Evolutionary conservation across 176 grass and related monocot species (phyloP), one percentile per base, ranked within the genome.

Genomic region (Triticum aestivum): DNA sequence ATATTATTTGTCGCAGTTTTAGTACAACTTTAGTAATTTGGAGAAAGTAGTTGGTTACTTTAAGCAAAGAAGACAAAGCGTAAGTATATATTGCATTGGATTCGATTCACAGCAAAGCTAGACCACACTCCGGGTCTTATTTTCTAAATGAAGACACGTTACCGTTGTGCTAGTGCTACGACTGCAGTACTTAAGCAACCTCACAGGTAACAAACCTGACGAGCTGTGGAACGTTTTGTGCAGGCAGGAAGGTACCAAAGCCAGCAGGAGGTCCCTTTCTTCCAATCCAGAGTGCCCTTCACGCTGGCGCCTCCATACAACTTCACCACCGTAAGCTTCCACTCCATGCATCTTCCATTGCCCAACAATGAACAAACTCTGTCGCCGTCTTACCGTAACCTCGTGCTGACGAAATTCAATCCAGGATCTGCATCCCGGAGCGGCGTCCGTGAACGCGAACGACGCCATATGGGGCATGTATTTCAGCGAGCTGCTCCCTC

Each of bases 221-320:
- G 6, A 75, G 7, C 21, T 76, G 56, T 44, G 74, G 20, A 30
- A 61, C 44, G 58, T 75, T 42, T 86, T 3, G 56, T 15, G 75
- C 24, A 98, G 96, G 79, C 79, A 47, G 96, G 93, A 74, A 87
- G 90, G 84, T 98, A 98, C 85, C 92, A 84, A 77, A 94, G 88
- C 70, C 96, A 88, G 74, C 86, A 91, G 87, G 93, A 98, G 80
- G 89, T 98, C 69, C 92, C 93, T 24, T 98, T 96, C 86, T 96
- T 96, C 87, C 88, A 85, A 64, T 74, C 75, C 77, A 75, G 86
- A 71, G 85, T 85, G 58, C 86, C 85, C 59, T 91, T 85, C 86
- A 33, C 70, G 26, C 14, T 91, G 77, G 85, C 82, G 30, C 86
- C 89, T 77, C 69, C 44, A 34, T 85, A 54, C 37, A 85, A 91